These are phyloP conservation scores for Aspergillus clavatus DNA, from an alignment of 2,329 filamentous ascomycete species.

Conservation along the genomic window DNA sequence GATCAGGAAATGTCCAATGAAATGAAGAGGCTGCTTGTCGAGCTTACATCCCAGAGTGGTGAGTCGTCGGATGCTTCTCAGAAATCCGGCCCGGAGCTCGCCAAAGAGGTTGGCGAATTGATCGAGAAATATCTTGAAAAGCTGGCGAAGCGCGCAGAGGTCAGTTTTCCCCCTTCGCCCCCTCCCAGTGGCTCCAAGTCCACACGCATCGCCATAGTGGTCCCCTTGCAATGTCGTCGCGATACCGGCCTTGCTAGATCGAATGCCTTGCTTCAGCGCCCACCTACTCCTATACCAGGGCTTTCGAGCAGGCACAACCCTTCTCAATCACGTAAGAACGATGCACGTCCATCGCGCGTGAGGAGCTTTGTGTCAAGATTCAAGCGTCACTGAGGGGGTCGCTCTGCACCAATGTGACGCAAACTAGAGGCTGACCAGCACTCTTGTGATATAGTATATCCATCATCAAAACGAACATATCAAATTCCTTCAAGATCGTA, in stretches of 20 bases:
- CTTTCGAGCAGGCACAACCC: neutral
- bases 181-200: slow-evolving; percentile 1
- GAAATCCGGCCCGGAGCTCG: slow-evolving; percentile 36
- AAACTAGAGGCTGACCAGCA: slow-evolving; percentile 11
- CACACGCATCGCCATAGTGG: neutral
- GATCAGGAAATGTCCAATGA: slow-evolving; percentile 38
- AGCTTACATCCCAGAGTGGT: slow-evolving; percentile 34
- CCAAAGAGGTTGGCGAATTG: slow-evolving; percentile 47
- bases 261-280: neutral
- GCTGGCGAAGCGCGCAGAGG: slow-evolving; percentile 41
- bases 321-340: neutral
- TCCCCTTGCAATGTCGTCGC: neutral
- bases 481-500: slow-evolving; percentile 39
- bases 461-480: slow-evolving; percentile 41
- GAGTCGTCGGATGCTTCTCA: slow-evolving; percentile 29
- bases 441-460: slow-evolving; percentile 32
- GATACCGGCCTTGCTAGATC: neutral
- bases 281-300: neutral
- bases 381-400: neutral
- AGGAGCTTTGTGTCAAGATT: neutral
- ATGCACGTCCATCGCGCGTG: neutral
- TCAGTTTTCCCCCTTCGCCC: slow-evolving; percentile 20
- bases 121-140: slow-evolving; percentile 51
- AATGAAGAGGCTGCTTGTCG: slow-evolving; percentile 39
- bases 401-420: neutral